Percentiles rank a stretch among this genome's conserved stretches.
Conservation (phyloP, 768 basidiomycete species). For the Mycena floridula region DNA sequence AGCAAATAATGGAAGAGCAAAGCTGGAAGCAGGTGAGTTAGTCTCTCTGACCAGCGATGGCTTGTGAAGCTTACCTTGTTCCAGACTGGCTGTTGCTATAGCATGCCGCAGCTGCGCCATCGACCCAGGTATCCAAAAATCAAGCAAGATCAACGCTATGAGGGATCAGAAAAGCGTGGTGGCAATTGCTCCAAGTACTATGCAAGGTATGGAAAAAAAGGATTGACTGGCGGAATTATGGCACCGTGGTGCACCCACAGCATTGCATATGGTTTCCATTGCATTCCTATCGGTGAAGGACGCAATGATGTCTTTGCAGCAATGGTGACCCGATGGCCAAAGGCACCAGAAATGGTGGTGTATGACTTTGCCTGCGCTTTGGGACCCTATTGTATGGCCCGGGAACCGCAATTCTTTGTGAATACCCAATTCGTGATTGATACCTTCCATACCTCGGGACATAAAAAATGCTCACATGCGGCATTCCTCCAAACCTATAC, state of each 20-base stretch:
- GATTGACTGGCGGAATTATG: too few species aligned
- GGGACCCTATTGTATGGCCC: constrained; percentile 12
- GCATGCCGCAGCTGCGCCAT: constrained; percentile 21
- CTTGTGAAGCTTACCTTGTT: constrained; percentile 4
- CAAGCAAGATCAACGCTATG: constrained; percentile 14
- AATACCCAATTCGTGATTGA: constrained; percentile 15
- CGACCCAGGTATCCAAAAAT: constrained; percentile 21
- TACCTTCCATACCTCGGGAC: constrained; percentile 13
- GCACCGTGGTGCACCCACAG: too few species aligned
- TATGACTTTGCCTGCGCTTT: constrained; percentile 23
- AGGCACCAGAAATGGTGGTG: constrained; percentile 19
- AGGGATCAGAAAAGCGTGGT: constrained; percentile 7
- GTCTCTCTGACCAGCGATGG: background rate
- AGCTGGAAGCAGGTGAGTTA: background rate
- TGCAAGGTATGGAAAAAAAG: constrained; percentile 8
- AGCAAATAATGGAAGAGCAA: background rate
- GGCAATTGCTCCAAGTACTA: constrained; percentile 10
- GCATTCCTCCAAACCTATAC: background rate
- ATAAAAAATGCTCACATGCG: constrained; percentile 1
- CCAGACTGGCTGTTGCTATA: constrained; percentile 24
- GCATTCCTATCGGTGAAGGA: constrained; percentile 28
- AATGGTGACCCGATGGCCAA: constrained; percentile 24
- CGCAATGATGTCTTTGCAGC: constrained; percentile 34
- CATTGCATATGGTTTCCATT: background rate
- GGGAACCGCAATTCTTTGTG: constrained; percentile 12